These are phyloP conservation scores for Raffaelea ambrosiae DNA, from an alignment of 2,329 filamentous ascomycete genomes.

Conservation along the genomic window DNA sequence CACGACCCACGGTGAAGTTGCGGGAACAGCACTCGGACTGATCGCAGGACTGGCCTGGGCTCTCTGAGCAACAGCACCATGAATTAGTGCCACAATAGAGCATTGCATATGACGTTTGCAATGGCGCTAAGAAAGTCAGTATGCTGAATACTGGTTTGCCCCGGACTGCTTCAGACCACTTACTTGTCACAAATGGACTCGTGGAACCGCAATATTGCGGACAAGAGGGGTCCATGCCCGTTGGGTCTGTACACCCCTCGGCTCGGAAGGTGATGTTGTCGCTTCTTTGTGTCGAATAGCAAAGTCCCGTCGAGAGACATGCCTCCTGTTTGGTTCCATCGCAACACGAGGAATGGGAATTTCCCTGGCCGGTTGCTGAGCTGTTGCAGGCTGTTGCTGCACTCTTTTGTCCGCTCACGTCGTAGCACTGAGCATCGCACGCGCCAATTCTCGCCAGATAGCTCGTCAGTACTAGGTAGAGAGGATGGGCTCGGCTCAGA, in stretches of 20 bases:
- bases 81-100: conserved; percentile 9
- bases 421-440: conserved; percentile 13
- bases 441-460: not conserved
- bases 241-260: conserved; percentile 14
- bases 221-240: conserved; percentile 13
- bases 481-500: too few species aligned
- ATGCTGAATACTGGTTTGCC: too few species aligned
- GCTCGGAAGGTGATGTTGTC: conserved; percentile 15
- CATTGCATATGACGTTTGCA: conserved; percentile 13
- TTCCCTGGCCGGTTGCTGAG: conserved; percentile 8
- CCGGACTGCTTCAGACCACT: too few species aligned
- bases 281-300: conserved; percentile 11
- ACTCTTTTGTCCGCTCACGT: conserved; percentile 13
- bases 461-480: not conserved
- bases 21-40: conserved; percentile 11
- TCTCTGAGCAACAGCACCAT: conserved; percentile 16
- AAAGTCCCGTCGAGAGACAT: conserved; percentile 14
- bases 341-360: conserved; percentile 13
- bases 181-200: conserved; percentile 10
- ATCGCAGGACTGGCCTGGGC: conserved; percentile 12
- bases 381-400: conserved; percentile 10
- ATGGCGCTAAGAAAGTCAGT: conserved; percentile 1
- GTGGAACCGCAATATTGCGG: conserved; percentile 13
- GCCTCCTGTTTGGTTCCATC: conserved; percentile 14
- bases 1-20: conserved; percentile 13